Evolutionary conservation across 768 basidiomycete genomes (phyloP).

Genomic region (Leucocoprinus birnbaumii): DNA sequence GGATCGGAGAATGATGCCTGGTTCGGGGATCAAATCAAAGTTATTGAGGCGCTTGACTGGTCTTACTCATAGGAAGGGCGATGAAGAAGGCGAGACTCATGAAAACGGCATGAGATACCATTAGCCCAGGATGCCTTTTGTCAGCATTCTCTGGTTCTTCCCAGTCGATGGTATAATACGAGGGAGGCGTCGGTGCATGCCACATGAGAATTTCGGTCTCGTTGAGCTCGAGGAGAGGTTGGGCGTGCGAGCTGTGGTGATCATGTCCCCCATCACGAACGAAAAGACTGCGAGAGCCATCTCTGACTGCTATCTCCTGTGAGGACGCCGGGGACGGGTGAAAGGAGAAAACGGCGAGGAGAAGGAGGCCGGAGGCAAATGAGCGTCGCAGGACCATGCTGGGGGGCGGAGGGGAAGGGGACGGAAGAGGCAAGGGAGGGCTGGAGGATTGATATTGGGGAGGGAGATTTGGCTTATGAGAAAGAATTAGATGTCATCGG

Average conservation of each 20-base stretch:
- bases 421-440: neutral
- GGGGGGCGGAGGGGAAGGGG: slow-evolving; percentile 1
- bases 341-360: slow-evolving; percentile 5
- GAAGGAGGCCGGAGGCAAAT: slow-evolving; percentile 10
- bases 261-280: slow-evolving; percentile 40
- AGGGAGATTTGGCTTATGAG: neutral
- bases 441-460: neutral
- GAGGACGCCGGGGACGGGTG: neutral
- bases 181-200: slow-evolving; percentile 72
- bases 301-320: slow-evolving; percentile 2
- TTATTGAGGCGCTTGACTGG: neutral
- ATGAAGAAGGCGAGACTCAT: slow-evolving; percentile 84
- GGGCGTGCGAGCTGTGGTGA: slow-evolving; percentile 41
- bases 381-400: slow-evolving; percentile 17
- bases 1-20: slow-evolving; percentile 80
- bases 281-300: neutral
- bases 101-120: slow-evolving; percentile 68
- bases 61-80: slow-evolving; percentile 75
- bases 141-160: slow-evolving; percentile 42
- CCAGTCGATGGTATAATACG: slow-evolving; percentile 82
- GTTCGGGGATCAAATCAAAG: neutral
- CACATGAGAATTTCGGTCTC: slow-evolving; percentile 68
- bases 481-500: slow-evolving; percentile 14
- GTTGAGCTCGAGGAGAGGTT: slow-evolving; percentile 63
- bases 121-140: slow-evolving; percentile 62